phyloP scores from a whole-genome alignment of 1,284 basidiomycete species.

The Trametes sp. region DNA sequence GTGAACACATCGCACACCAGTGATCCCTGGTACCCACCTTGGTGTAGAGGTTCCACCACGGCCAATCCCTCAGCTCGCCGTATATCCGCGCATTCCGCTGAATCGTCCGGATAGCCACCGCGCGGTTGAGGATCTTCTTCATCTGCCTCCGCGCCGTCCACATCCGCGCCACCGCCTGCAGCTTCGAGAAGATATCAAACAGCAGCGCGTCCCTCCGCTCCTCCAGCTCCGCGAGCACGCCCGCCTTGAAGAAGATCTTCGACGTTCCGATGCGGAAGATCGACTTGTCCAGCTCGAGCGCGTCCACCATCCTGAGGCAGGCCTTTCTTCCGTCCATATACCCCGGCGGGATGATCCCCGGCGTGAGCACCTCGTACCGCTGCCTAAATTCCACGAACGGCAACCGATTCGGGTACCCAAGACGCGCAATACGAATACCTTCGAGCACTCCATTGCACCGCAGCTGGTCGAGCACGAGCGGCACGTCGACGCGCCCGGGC shows the following conservation, averaged over 20 bases:
- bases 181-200: conserved; percentile 88
- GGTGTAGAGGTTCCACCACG: conserved; percentile 99
- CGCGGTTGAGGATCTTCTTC: conserved; percentile 95
- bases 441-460: conserved; percentile 99
- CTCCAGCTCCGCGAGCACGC: conserved; percentile 97
- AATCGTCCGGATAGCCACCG: conserved; percentile 90
- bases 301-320: conserved; percentile 91
- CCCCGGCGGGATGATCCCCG: conserved; percentile 89
- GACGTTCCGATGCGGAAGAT: conserved; percentile 94
- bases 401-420: conserved; percentile 96
- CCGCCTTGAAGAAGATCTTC: conserved; percentile 99
- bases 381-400: conserved; percentile 98
- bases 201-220: conserved; percentile 90
- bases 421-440: conserved; percentile 96
- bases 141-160: conserved; percentile 91
- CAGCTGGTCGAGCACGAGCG: conserved; percentile 95
- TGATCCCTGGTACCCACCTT: conserved; percentile 58
- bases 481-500: conserved; percentile 92
- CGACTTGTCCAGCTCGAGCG: conserved; percentile 86
- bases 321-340: conserved; percentile 99
- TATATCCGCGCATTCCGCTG: conserved; percentile 96
- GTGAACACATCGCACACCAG: conserved; percentile 8
- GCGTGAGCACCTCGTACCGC: conserved; percentile 95
- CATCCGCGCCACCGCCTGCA: conserved; percentile 89
- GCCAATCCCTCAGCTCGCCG: conserved; percentile 91